phyloP scores from a whole-genome alignment of 176 grass and related monocot species.

The Carex scoparia region DNA sequence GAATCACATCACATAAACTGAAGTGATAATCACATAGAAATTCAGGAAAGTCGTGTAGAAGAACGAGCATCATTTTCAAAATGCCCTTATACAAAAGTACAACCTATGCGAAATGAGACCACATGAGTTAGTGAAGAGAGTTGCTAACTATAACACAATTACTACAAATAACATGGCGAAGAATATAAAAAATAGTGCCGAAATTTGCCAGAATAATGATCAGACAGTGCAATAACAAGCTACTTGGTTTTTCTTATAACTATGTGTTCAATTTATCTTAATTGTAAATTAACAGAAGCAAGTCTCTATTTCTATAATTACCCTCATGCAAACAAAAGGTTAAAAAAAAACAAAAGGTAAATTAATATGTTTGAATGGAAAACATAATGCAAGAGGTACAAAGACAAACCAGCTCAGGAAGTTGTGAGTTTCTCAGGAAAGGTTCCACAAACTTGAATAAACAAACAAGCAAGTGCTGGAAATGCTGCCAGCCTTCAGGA shows the following conservation, averaged over 20 bases:
- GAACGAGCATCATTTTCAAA: slow-evolving; percentile 80
- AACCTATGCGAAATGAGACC: slow-evolving; percentile 40
- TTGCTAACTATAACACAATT: neutral
- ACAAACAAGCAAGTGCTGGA: slow-evolving; percentile 86
- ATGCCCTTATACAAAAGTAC: slow-evolving; percentile 87
- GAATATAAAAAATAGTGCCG: neutral
- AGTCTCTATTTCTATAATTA: neutral
- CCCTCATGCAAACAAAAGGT: neutral
- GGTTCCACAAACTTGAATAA: slow-evolving; percentile 99
- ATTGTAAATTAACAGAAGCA: neutral
- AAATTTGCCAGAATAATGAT: neutral
- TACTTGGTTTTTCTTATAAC: neutral
- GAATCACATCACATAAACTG: slow-evolving; percentile 96
- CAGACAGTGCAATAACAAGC: neutral
- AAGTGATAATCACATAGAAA: slow-evolving; percentile 98
- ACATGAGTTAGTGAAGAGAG: neutral
- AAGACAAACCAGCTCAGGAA: slow-evolving; percentile 62
- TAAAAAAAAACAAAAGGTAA: neutral
- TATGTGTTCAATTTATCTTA: neutral
- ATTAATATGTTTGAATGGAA: neutral
- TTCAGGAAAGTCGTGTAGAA: slow-evolving; percentile 94
- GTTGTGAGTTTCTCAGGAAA: slow-evolving; percentile 80
- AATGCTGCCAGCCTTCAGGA: slow-evolving; percentile 84
- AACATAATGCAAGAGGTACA: neutral
- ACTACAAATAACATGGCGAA: neutral